Evolutionary conservation across 768 basidiomycete genomes (phyloP).

Genomic region (Russula foetens): DNA sequence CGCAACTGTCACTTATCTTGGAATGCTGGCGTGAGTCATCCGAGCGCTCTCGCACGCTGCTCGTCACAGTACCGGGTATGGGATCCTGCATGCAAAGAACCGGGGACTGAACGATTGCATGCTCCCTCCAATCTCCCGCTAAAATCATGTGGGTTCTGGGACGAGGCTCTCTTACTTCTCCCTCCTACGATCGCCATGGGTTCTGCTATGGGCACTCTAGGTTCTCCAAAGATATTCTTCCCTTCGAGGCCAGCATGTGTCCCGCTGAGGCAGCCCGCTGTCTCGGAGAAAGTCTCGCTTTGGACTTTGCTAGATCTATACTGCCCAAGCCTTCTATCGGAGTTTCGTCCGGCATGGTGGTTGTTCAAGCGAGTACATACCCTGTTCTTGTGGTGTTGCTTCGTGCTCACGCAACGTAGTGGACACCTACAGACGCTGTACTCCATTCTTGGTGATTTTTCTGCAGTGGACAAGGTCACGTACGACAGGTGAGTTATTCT

Average conservation of each 20-base stretch:
- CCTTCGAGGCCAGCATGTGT: conserved; percentile 20
- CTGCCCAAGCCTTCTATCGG: conserved; percentile 26
- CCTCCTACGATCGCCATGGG: background rate
- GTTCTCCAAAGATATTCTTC: conserved; percentile 18
- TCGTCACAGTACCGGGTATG: too few relatives aligned
- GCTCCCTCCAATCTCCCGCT: too few relatives aligned
- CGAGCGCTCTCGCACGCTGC: background rate
- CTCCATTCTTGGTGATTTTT: conserved; percentile 52
- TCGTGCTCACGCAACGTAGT: conserved; percentile 26
- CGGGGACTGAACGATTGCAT: too few relatives aligned
- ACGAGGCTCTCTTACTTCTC: too few relatives aligned
- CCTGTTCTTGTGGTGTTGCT: background rate
- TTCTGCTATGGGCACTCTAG: background rate
- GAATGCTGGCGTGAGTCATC: background rate
- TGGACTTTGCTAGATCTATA: conserved; percentile 21
- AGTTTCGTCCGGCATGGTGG: conserved; percentile 28
- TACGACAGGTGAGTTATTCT: conserved; percentile 41
- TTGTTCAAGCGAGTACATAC: conserved; percentile 22
- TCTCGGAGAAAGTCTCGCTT: conserved; percentile 15
- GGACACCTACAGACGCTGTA: conserved; percentile 60
- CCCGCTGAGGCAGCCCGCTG: conserved; percentile 13
- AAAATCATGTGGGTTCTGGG: too few relatives aligned
- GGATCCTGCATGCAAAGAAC: too few relatives aligned
- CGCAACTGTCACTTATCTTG: too few relatives aligned
- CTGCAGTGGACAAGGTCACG: conserved; percentile 43